Base-by-base conservation (phyloP, 2,329 filamentous ascomycete species). In the Penicillium sp. region DNA sequence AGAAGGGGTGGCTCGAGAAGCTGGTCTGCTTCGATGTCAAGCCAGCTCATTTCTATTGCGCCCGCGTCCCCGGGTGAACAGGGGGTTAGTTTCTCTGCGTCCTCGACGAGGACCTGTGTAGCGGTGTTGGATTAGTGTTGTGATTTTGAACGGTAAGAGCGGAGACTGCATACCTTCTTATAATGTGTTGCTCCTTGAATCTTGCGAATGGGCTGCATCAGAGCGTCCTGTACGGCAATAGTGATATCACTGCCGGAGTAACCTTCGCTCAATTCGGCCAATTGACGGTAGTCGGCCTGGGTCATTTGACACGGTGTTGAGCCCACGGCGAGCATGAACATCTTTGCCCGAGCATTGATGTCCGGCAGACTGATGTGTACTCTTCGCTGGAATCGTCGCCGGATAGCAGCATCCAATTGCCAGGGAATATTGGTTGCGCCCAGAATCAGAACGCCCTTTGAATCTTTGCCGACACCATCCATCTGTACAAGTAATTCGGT, bases 121-220 rank as follows among this genome's bases (percentile, higher is more conserved):
- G 27, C 18, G 16, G 18, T 46, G 25, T 3, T 1, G 18, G 18
- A 10, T 40, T 3, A 37, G 14, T n/a, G n/a, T 11, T 13, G 3
- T 18, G 12, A 3, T 31, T 14, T n/a, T 4, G 9, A 19, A 44
- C 3, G 28, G 19, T 13, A 38, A 60, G 67, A 42, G 77, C 12
- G 3, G 41, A n/a, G 7, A 25, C 16, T 28, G 22, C 41, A 19
- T 10, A 92, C 92, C 76, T 88, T 86, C 72, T 96, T 96, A 74
- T 97, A 99, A 75, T 99, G 93, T 45, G 93, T 99, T 14, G 93
- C 92, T 56, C 91, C 95, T 70, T 97, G 86, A 60, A 99, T 97
- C 73, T 96, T 95, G 54, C 93, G 81, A 54, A 99, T 88, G 1
- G 93, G 95, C 66, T 96, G 90, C 93, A 99, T 99, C 33, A 99